Percentiles rank a stretch among this genome's conserved stretches.
Evolutionary conservation across 2,329 filamentous ascomycete species (phyloP).

Genomic region (Clonostachys chloroleuca): DNA sequence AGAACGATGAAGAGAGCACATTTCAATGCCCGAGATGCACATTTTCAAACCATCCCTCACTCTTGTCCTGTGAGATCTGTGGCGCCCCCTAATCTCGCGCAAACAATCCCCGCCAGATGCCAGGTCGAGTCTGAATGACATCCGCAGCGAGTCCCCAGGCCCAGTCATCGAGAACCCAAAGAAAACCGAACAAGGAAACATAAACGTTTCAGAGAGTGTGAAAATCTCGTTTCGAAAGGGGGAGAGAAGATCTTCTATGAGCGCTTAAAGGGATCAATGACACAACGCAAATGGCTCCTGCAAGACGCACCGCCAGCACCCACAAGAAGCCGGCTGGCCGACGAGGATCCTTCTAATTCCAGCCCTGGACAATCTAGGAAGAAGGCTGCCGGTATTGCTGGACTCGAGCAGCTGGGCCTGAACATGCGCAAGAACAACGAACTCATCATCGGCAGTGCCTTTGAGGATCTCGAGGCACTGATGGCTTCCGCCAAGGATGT

Average conservation of each 20-base stretch:
- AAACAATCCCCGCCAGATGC: conserved; percentile 28
- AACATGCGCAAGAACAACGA: conserved; percentile 91
- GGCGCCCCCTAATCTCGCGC: conserved; percentile 64
- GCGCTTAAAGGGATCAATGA: conserved; percentile 78
- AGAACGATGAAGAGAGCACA: conserved; percentile 19
- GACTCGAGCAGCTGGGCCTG: conserved; percentile 79
- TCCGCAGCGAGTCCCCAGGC: conserved; percentile 72
- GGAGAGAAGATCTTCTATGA: conserved; percentile 91
- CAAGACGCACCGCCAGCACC: conserved; percentile 87
- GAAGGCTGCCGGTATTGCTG: conserved; percentile 83
- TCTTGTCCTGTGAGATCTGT: conserved; percentile 87
- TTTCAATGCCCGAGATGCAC: conserved; percentile 84
- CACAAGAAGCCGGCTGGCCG: conserved; percentile 39
- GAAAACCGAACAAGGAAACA: conserved; percentile 19
- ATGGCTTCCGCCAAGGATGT: conserved; percentile 98
- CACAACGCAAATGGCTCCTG: conserved; percentile 93
- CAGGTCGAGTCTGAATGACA: conserved; percentile 25
- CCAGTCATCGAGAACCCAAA: conserved; percentile 48
- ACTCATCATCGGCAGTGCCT: conserved; percentile 85
- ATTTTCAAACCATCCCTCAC: conserved; percentile 86
- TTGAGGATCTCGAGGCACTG: conserved; percentile 91
- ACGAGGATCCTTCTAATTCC: conserved; percentile 24
- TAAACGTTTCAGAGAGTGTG: conserved; percentile 67
- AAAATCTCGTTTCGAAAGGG: conserved; percentile 86
- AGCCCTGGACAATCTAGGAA: conserved; percentile 17